Base-by-base conservation (phyloP, 108 stramenopile genomes). In the Mediolabrus comicus region DNA sequence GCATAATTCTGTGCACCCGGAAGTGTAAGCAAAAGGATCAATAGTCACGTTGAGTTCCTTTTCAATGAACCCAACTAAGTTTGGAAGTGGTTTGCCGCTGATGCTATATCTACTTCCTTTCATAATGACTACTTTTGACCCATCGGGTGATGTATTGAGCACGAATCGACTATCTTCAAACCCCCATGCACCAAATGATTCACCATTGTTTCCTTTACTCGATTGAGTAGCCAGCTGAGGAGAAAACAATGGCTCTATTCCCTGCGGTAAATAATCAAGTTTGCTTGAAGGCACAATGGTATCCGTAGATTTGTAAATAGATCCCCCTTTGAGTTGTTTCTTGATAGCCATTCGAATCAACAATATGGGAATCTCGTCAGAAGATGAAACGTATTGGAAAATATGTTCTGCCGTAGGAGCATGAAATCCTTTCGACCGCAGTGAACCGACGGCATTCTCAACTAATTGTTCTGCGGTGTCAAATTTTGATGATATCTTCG, bases 151-250 rank as follows among this genome's bases (percentile, higher is more conserved):
- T 14, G 66, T 59, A 61, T 84, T 65, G 31, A 89, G 38, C 26
- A 91, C 85, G 65, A 95, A 95, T 14, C 71, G 77, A 17, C 87
- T 87, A 57, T 93, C 95, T 43, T 62, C 28, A 67, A 87, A 95
- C 8, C 95, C 95, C 95, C 92, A 95, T 54, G 88, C 83, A 12
- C 95, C 95, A 36, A 90, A 85, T 28, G 82, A 66, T 79, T 95
- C 94, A 63, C 69, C 30, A 16, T 16, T 57, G 32, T 10, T 13
- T 16, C 56, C 31, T 12, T 57, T 30, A 32, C 30, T 1, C 46
- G 46, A 49, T 49, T 22, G 8, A n/a, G 4, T 61, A 46, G 17
- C 12, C 22, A 31, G 16, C 0, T 26, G 29, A 25, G 38, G 30
- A 24, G 39, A 62, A 61, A 74, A 77, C 24, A 77, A 7, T 25